phyloP scores from a whole-genome alignment of 768 basidiomycete genomes.

The Calocybe gangraenosa region DNA sequence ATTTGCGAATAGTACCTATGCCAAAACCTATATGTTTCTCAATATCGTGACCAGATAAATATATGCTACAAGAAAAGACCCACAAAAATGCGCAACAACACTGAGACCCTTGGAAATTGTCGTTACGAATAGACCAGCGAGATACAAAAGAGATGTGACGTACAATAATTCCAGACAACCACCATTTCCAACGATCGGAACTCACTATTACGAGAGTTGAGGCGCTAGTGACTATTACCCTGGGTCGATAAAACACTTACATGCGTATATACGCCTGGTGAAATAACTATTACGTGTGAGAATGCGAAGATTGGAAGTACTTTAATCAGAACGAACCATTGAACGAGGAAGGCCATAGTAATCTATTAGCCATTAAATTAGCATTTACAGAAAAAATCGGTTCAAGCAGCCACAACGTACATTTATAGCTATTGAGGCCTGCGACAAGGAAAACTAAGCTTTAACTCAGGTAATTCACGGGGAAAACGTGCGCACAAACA shows the following conservation, averaged over 20 bases:
- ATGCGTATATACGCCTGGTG: slow-evolving; percentile 31
- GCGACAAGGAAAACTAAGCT: background rate
- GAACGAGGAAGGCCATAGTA: slow-evolving; percentile 36
- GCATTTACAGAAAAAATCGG: background rate
- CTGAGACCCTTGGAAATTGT: slow-evolving; percentile 20
- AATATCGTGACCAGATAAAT: background rate
- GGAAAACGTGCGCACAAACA: slow-evolving; percentile 23
- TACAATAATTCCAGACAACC: slow-evolving; percentile 32
- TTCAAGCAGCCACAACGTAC: slow-evolving; percentile 20
- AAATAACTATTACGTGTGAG: slow-evolving; percentile 27
- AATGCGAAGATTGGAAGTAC: background rate
- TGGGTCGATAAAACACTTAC: slow-evolving; percentile 23
- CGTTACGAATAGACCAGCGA: background rate
- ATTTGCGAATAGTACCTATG: slow-evolving; percentile 24
- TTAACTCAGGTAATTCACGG: background rate
- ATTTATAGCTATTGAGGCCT: slow-evolving; percentile 36
- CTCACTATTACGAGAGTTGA: slow-evolving; percentile 27
- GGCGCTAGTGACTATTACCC: background rate
- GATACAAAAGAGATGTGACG: background rate
- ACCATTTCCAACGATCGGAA: slow-evolving; percentile 27
- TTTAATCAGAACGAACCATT: slow-evolving; percentile 31
- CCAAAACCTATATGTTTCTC: slow-evolving; percentile 29
- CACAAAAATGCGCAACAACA: slow-evolving; percentile 39
- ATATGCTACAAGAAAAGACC: slow-evolving; percentile 11
- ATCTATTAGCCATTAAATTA: slow-evolving; percentile 22